Conservation (phyloP, 257 asterid species). For the Mentha longifolia region DNA sequence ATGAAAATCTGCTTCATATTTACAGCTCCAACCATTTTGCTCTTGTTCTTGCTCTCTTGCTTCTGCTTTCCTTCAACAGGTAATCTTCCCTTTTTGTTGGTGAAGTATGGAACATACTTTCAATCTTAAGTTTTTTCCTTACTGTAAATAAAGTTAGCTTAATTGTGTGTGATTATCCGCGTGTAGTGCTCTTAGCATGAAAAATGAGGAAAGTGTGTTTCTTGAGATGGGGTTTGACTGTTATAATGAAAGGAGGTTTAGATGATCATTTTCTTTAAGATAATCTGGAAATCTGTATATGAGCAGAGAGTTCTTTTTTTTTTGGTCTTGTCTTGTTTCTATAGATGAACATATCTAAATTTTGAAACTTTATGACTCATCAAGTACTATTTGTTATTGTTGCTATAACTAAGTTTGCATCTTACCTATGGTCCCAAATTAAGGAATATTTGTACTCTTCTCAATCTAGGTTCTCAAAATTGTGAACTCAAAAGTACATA, state of each 20-base stretch:
- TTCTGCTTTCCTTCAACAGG: slow-evolving; percentile 71
- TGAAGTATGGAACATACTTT: neutral
- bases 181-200: neutral
- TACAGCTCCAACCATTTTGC: slow-evolving; percentile 40
- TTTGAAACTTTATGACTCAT: neutral
- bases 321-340: slow-evolving; percentile 20
- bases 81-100: slow-evolving; percentile 23
- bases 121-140: neutral
- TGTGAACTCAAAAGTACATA: neutral
- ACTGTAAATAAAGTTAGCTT: too few relatives aligned
- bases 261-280: neutral
- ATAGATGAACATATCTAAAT: neutral
- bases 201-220: neutral
- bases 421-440: neutral
- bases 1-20: slow-evolving; percentile 50
- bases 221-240: neutral
- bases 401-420: neutral
- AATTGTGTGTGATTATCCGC: too few relatives aligned
- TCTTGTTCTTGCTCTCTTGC: slow-evolving; percentile 52
- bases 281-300: neutral
- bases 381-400: neutral
- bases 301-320: neutral
- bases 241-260: neutral
- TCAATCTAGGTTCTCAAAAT: too few relatives aligned
- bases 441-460: neutral